These are phyloP conservation scores for Phytophthora citricola DNA, from an alignment of 352 stramenopile genomes.

Conservation along the genomic window DNA sequence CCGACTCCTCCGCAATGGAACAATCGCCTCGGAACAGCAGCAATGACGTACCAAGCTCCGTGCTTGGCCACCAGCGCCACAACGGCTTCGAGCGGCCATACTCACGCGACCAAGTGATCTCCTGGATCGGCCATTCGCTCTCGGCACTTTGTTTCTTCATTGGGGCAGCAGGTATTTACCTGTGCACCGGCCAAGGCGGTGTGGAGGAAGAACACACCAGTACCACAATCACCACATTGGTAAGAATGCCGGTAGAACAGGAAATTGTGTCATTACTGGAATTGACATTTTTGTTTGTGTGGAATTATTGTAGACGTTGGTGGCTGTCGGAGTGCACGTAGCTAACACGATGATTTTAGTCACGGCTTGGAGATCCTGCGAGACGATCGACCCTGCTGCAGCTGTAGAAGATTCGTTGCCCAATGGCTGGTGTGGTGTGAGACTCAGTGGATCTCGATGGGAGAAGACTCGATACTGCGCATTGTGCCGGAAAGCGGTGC, in stretches of 20 bases:
- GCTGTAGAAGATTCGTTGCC: conserved; percentile 41
- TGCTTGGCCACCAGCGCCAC: conserved; percentile 54
- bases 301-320: conserved; percentile 45
- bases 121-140: conserved; percentile 69
- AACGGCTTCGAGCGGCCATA: conserved; percentile 77
- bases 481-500: conserved; percentile 79
- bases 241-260: conserved; percentile 12
- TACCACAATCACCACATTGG: conserved; percentile 29
- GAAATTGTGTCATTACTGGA: not conserved
- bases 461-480: conserved; percentile 85
- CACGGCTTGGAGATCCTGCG: conserved; percentile 73
- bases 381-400: conserved; percentile 67
- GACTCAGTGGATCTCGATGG: conserved; percentile 72
- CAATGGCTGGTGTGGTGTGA: conserved; percentile 75
- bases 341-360: conserved; percentile 58
- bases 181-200: conserved; percentile 18
- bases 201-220: conserved; percentile 29
- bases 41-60: conserved; percentile 16
- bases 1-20: conserved; percentile 16
- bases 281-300: conserved; percentile 5
- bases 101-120: conserved; percentile 83
- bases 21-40: conserved; percentile 19
- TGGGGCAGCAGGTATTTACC: conserved; percentile 38
- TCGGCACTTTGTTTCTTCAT: conserved; percentile 74
- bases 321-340: conserved; percentile 60